Conservation (phyloP, 139 green algal species). For the Micractinium sp. region DNA sequence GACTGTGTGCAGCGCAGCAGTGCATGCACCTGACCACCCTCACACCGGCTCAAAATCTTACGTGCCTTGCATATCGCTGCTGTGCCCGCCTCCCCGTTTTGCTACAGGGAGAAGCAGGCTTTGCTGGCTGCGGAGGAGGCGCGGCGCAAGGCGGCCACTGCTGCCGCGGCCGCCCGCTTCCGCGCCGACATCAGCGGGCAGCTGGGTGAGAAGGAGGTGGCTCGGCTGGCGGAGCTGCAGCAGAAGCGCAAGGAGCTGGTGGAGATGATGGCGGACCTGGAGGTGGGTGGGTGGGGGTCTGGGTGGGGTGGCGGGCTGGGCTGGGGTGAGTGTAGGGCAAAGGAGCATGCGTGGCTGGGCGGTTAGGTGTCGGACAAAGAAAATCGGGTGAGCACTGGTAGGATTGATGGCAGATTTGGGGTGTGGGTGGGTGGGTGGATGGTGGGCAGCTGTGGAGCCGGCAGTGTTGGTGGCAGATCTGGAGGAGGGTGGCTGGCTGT, state of each 20-base stretch:
- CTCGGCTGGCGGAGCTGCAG: neutral
- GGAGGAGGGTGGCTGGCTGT: too few relatives aligned
- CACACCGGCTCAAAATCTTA: too few relatives aligned
- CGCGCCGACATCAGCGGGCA: conserved; percentile 26
- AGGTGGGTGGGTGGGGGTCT: neutral
- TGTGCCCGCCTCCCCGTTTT: too few relatives aligned
- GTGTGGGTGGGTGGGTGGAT: too few relatives aligned
- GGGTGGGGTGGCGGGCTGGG: neutral
- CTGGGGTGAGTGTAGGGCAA: neutral
- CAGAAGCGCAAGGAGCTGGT: conserved; percentile 24
- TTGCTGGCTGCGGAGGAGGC: conserved; percentile 19
- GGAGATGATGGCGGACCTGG: conserved; percentile 26
- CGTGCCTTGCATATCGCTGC: neutral
- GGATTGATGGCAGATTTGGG: too few relatives aligned
- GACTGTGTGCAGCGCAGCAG: neutral
- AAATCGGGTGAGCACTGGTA: too few relatives aligned
- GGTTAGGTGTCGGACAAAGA: too few relatives aligned
- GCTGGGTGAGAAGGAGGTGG: conserved; percentile 29
- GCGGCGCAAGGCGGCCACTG: conserved; percentile 18
- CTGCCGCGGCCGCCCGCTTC: neutral
- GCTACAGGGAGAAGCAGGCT: conserved; percentile 41
- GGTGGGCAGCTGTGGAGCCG: too few relatives aligned
- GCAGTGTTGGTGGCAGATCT: too few relatives aligned
- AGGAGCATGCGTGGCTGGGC: neutral
- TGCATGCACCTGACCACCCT: neutral